phyloP scores from a whole-genome alignment of 352 stramenopile genomes.

The Globisporangium spinosum region DNA sequence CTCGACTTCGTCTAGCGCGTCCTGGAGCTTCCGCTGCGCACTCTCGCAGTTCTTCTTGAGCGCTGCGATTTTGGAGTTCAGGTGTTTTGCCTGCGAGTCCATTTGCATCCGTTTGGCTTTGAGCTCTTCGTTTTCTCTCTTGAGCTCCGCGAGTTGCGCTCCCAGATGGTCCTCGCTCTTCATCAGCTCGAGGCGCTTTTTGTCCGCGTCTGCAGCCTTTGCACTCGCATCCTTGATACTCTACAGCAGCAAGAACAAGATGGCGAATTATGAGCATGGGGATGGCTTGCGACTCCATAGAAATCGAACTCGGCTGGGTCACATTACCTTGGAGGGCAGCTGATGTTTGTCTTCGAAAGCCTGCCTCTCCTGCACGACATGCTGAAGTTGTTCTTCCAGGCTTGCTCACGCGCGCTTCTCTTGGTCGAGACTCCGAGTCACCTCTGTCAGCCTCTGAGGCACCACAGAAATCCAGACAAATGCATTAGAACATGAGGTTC shows the following conservation, averaged over 20 bases:
- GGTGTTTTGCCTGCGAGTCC: conserved; percentile 41
- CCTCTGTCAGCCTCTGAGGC: conserved; percentile 6
- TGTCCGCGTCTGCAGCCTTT: conserved; percentile 39
- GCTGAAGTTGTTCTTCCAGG: conserved; percentile 15
- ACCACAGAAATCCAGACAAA: not conserved
- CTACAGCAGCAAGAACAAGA: conserved; percentile 16
- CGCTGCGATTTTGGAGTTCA: conserved; percentile 35
- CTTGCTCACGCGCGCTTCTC: conserved; percentile 22
- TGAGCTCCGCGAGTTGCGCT: conserved; percentile 35
- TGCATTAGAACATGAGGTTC: no score
- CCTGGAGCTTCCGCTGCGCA: conserved; percentile 35
- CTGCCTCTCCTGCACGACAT: conserved; percentile 34
- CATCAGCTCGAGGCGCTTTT: conserved; percentile 28
- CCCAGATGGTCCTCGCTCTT: conserved; percentile 37
- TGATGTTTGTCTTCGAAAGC: conserved; percentile 43
- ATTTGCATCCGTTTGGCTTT: conserved; percentile 38
- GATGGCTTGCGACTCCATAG: no score
- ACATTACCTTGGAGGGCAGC: conserved; percentile 28
- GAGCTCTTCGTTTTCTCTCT: conserved; percentile 58
- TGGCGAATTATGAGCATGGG: no score
- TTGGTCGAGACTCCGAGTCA: not conserved
- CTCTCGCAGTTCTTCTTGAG: conserved; percentile 33
- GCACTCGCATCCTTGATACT: conserved; percentile 38
- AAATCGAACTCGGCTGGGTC: not conserved
- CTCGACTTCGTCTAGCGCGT: conserved; percentile 43